Evolutionary conservation across 1,284 basidiomycete genomes (phyloP).

Genomic region (Schizophyllum commune): DNA sequence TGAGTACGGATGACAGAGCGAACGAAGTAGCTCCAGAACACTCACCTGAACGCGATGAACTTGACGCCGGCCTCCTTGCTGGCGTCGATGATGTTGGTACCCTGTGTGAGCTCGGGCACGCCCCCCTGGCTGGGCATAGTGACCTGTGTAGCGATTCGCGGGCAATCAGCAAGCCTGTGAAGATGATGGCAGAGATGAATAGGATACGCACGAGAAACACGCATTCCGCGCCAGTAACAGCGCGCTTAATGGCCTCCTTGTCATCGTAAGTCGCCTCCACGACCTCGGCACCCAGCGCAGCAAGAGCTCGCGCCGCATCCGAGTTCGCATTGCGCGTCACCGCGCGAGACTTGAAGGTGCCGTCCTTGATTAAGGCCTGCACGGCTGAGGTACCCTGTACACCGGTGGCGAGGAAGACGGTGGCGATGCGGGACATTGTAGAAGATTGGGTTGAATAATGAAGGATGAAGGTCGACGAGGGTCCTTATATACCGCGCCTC

Average conservation of each 20-base stretch:
- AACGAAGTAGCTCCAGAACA: not conserved
- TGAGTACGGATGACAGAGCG: not conserved
- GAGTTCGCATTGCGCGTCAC: conserved; percentile 10
- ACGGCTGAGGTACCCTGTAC: conserved; percentile 5
- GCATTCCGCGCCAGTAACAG: conserved; percentile 7
- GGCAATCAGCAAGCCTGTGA: not conserved
- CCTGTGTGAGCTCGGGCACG: conserved; percentile 13
- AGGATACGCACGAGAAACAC: conserved; percentile 7
- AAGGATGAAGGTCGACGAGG: too few relatives aligned
- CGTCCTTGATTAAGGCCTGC: conserved; percentile 8
- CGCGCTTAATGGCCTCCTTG: conserved; percentile 3
- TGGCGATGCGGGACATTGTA: conserved; percentile 1
- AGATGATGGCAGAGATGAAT: not conserved
- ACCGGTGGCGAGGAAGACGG: conserved; percentile 5
- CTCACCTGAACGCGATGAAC: conserved; percentile 10
- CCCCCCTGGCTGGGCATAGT: not conserved
- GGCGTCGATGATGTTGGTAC: conserved; percentile 9
- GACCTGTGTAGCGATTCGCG: conserved; percentile 13
- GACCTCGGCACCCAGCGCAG: conserved; percentile 6
- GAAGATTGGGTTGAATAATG: too few relatives aligned
- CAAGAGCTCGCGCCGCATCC: conserved; percentile 6
- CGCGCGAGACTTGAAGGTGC: conserved; percentile 12
- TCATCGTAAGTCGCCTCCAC: conserved; percentile 6
- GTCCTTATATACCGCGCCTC: too few relatives aligned
- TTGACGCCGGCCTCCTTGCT: conserved; percentile 9